Conservation (phyloP, 768 basidiomycete species). For the Boletus coccyginus region DNA sequence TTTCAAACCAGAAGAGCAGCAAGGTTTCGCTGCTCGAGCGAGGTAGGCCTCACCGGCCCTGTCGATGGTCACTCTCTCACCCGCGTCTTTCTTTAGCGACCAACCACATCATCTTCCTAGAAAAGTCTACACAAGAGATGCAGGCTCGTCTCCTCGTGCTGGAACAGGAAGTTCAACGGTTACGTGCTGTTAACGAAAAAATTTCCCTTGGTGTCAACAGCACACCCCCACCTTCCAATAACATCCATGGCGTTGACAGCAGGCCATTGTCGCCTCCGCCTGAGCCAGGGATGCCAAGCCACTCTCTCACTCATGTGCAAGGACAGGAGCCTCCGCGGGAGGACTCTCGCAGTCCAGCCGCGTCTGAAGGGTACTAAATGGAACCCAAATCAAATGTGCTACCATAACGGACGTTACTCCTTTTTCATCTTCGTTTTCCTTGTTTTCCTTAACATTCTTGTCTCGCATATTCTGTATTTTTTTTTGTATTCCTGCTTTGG, state of each 20-base stretch:
- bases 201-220: conserved; percentile 64
- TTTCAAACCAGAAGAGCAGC: conserved; percentile 88
- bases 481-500: conserved; percentile 29
- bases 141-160: conserved; percentile 62
- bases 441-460: conserved; percentile 31
- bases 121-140: conserved; percentile 69
- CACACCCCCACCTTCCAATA: conserved; percentile 54
- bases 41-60: conserved; percentile 47
- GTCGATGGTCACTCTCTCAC: conserved; percentile 9
- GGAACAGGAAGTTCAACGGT: conserved; percentile 67
- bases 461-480: conserved; percentile 34
- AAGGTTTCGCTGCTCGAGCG: conserved; percentile 87
- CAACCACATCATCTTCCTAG: conserved; percentile 71
- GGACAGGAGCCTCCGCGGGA: conserved; percentile 63
- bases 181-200: conserved; percentile 79
- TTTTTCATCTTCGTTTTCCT: conserved; percentile 33
- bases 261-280: conserved; percentile 66
- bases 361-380: conserved; percentile 32
- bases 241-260: conserved; percentile 38
- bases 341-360: conserved; percentile 47
- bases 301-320: conserved; percentile 54
- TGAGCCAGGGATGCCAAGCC: conserved; percentile 44
- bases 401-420: conserved; percentile 28
- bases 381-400: conserved; percentile 15
- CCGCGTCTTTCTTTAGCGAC: conserved; percentile 51